Base-by-base conservation (phyloP, 495 filamentous ascomycete species). In the Venustampulla echinocandica region DNA sequence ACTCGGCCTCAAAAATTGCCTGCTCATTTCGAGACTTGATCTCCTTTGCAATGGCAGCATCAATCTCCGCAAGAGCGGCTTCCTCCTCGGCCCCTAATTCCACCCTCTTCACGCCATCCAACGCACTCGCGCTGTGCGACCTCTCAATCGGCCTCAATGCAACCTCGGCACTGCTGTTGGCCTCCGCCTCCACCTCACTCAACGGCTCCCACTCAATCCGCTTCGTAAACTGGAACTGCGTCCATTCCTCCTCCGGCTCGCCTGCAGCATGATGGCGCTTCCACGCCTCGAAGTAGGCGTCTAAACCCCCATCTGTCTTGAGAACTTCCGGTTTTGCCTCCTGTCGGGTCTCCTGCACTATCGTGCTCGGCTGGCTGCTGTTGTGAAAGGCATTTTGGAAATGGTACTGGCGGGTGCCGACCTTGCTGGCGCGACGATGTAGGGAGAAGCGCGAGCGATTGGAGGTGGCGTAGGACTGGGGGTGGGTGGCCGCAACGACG, bases 401-500 rank as follows among this genome's bases (percentile, higher is more conserved):
- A 53, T 85, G 78, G 46, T 80, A 73, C 7, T 49, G 25, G 34
- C 75, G 61, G 33, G 85, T 79, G 52, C 79, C 73, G 73, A 77
- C 55, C 60, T 67, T 57, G 47, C 50, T 51, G 21, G 44, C 24
- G 17, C 55, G 47, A 27, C 52, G 47, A 44, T 47, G 38, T 23
- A 54, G 55, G 38, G 36, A 40, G 33, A 78, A 80, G 55, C 73
- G 69, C 53, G 70, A 70, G 52, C 75, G 68, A 55, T 74, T 73
- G 49, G 72, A 82, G 5, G 81, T 70, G 37, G 87, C 88, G 61
- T 88, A 79, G 71, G 88, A 85, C n/a, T 82, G 81, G 37, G 70
- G 69, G 59, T 96, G 90, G 39, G 88, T 87, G 46, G 87, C 90
- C 53, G 92, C 92, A 65, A 97, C 90, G 69, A 98, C 81, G 54